Base-by-base conservation (phyloP, 495 filamentous ascomycete genomes). In the Aspergillus steynii region DNA sequence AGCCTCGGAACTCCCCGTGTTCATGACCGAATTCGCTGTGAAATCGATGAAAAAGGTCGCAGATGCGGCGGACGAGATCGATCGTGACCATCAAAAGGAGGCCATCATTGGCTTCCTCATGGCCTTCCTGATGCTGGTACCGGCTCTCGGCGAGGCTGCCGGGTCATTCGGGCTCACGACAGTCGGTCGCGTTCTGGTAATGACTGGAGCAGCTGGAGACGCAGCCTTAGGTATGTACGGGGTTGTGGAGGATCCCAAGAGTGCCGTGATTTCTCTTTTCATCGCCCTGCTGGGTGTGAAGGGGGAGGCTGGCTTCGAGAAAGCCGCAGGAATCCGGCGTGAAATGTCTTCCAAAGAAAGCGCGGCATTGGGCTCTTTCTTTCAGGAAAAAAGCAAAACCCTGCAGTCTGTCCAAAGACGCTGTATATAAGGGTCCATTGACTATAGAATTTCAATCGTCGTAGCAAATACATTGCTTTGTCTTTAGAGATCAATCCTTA, bases 91-190 rank as follows among this genome's bases (percentile, higher is more conserved):
- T 2, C 25, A 48, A 12, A 42, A 55, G 37, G 26, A 46, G 45
- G 46, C 48, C 12, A 61, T 61, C 28, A 14, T 55, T 29, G n/a
- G 25, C 5, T 61, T 61, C 52, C 20, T 61, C 45, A 27, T 27
- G 7, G 50, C 59, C n/a, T 32, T 61, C 15, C 26, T 61, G 32
- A 1, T 61, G n/a, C 31, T 61, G 10, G 47, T 61, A 10, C 59
- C 59, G 42, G 48, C 46, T 42, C 29, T 29, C 25, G 51, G 52
- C 12, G 51, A 61, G 25, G n/a, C 10, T 5, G 12, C 31, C 20
- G 51, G 3, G 3, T 29, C 51, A 3, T 8, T 53, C 27, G 27
- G 29, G 7, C 51, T 53, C 27, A 29, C 29, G 51, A 32, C 15
- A n/a, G 29, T 53, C 4, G 51, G 27, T 20, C 15, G 15, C 14